Conservation (phyloP, 305 asterid species). For the Petunia hybrid region DNA sequence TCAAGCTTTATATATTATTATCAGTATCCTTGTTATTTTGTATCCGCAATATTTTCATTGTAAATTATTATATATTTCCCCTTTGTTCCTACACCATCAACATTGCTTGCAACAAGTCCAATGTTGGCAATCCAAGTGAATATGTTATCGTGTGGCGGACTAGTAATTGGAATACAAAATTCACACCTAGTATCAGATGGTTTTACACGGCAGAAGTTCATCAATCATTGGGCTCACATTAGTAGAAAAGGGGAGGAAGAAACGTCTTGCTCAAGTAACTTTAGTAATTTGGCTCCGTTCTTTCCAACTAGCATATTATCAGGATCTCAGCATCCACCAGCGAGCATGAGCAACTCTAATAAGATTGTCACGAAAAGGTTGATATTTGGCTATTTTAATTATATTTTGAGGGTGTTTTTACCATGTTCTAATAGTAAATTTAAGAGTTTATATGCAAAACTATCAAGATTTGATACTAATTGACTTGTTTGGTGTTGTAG, state of each 20-base stretch:
- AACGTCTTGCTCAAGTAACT: neutral
- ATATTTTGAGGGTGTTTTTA: no score
- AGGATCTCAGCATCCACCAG: neutral
- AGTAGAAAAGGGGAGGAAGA: neutral
- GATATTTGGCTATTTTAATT: neutral
- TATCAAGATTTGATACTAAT: no score
- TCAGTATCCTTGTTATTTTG: no score
- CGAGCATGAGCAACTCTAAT: neutral
- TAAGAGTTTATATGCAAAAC: no score
- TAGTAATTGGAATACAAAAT: neutral
- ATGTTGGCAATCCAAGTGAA: slow-evolving; percentile 23
- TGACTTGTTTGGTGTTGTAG: no score
- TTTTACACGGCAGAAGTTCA: slow-evolving; percentile 20
- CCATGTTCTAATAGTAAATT: no score
- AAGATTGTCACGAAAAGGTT: neutral
- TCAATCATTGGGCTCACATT: slow-evolving; percentile 24
- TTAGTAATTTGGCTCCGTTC: neutral
- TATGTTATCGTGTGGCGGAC: neutral
- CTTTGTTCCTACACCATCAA: no score
- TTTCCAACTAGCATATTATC: neutral
- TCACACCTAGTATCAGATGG: slow-evolving; percentile 34
- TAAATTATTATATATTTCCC: no score
- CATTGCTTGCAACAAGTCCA: neutral
- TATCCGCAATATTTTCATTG: no score
- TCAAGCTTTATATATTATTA: no score